phyloP scores from a whole-genome alignment of 306 rosid genomes.

The Rosa lucieae region DNA sequence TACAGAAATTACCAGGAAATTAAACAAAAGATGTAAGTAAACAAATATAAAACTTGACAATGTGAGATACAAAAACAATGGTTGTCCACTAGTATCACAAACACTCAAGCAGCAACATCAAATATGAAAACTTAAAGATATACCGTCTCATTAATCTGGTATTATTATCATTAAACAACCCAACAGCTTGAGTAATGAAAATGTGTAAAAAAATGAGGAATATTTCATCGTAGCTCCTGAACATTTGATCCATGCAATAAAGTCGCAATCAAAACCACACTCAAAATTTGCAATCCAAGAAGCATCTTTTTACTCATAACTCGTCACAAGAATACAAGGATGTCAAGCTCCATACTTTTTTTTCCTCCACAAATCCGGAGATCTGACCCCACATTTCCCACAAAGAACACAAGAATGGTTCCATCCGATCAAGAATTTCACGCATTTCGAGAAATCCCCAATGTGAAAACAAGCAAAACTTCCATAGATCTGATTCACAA shows the following conservation, averaged over 20 bases:
- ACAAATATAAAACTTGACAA: neutral
- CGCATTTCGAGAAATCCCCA: neutral
- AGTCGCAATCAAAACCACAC: neutral
- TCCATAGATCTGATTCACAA: constrained; percentile 20
- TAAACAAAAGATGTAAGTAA: neutral
- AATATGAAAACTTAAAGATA: neutral
- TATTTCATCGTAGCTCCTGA: neutral
- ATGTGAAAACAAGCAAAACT: neutral
- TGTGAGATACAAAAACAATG: neutral
- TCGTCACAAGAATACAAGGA: neutral
- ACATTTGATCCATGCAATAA: neutral
- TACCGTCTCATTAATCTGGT: neutral
- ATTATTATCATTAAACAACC: neutral
- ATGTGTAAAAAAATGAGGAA: neutral
- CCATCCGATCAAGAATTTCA: neutral
- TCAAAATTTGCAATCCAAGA: neutral
- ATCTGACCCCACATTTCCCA: neutral
- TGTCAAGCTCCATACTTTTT: neutral
- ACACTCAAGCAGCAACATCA: neutral
- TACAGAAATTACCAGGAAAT: neutral
- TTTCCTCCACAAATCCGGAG: neutral
- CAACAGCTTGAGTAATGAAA: neutral
- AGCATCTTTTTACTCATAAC: neutral
- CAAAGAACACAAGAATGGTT: neutral
- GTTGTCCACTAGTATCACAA: neutral